Conservation (phyloP, 495 filamentous ascomycete genomes). For the Penicillium diatomitis region DNA sequence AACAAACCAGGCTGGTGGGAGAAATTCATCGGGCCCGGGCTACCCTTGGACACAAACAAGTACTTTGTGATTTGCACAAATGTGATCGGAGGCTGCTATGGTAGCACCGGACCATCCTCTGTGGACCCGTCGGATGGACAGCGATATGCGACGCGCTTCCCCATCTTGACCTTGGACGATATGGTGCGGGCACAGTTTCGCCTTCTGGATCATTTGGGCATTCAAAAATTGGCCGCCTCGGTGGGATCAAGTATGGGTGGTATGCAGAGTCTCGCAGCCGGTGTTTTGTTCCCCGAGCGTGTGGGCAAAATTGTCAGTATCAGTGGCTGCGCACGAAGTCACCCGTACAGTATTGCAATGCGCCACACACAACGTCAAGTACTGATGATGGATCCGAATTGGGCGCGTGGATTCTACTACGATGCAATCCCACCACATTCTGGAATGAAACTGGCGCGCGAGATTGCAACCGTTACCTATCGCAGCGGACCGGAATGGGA, state of each 20-base stretch:
- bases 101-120: slow-evolving; percentile 83
- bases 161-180: slow-evolving; percentile 91
- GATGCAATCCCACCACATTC: slow-evolving; percentile 79
- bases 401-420: slow-evolving; percentile 97
- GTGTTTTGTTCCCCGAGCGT: slow-evolving; percentile 74
- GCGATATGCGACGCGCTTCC: slow-evolving; percentile 89
- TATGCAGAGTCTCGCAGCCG: slow-evolving; percentile 92
- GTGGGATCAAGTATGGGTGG: slow-evolving; percentile 97
- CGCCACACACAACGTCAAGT: slow-evolving; percentile 97
- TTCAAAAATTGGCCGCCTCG: slow-evolving; percentile 78
- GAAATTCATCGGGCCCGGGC: slow-evolving; percentile 90
- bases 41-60: slow-evolving; percentile 79
- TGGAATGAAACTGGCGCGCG: slow-evolving; percentile 94
- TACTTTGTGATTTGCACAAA: slow-evolving; percentile 96
- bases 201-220: slow-evolving; percentile 70
- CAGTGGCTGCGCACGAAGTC: slow-evolving; percentile 87
- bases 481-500: slow-evolving; percentile 97
- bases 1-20: slow-evolving; percentile 97
- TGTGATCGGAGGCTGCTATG: slow-evolving; percentile 92
- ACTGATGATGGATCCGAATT: slow-evolving; percentile 96
- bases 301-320: slow-evolving; percentile 80
- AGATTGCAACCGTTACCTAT: slow-evolving; percentile 97
- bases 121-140: slow-evolving; percentile 83
- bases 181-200: slow-evolving; percentile 96
- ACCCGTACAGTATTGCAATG: slow-evolving; percentile 98